Percentiles rank a stretch among this genome's conserved stretches.
phyloP scores from a whole-genome alignment of 1,284 basidiomycete genomes.

The Volvariella volvacea region DNA sequence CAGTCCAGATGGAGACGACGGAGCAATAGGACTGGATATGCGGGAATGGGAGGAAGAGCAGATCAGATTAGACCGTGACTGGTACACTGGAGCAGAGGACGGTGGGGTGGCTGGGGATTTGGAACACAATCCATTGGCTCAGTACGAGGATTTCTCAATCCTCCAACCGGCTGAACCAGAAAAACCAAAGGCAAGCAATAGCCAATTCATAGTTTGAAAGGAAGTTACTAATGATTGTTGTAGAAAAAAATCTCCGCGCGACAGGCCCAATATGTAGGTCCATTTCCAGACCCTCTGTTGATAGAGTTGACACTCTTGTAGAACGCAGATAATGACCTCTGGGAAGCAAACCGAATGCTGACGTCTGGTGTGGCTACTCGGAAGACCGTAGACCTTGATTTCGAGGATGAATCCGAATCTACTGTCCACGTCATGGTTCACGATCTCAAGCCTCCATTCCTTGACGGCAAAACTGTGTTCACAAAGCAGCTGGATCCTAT shows the following conservation, averaged over 20 bases:
- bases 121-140: slow-evolving; percentile 88
- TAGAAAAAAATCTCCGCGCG: slow-evolving; percentile 84
- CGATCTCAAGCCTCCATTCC: slow-evolving; percentile 95
- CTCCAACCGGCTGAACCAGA: slow-evolving; percentile 75
- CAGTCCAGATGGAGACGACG: slow-evolving; percentile 59
- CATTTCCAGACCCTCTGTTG: neutral
- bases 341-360: slow-evolving; percentile 97
- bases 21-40: slow-evolving; percentile 51
- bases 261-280: slow-evolving; percentile 87
- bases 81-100: slow-evolving; percentile 90
- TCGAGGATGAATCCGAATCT: slow-evolving; percentile 91
- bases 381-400: slow-evolving; percentile 81
- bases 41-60: slow-evolving; percentile 97
- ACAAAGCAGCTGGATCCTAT: slow-evolving; percentile 97
- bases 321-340: slow-evolving; percentile 97
- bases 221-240: slow-evolving; percentile 7
- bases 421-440: slow-evolving; percentile 97
- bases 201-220: slow-evolving; percentile 1
- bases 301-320: slow-evolving; percentile 22
- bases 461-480: slow-evolving; percentile 94
- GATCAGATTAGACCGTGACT: slow-evolving; percentile 82
- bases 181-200: slow-evolving; percentile 67
- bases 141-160: slow-evolving; percentile 78
- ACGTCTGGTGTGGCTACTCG: slow-evolving; percentile 91
- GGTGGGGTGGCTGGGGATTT: slow-evolving; percentile 82